Evolutionary conservation across 129 eudicot species (phyloP), one percentile per base, ranked within the genome.

Genomic region (Flaveria ramosissima): DNA sequence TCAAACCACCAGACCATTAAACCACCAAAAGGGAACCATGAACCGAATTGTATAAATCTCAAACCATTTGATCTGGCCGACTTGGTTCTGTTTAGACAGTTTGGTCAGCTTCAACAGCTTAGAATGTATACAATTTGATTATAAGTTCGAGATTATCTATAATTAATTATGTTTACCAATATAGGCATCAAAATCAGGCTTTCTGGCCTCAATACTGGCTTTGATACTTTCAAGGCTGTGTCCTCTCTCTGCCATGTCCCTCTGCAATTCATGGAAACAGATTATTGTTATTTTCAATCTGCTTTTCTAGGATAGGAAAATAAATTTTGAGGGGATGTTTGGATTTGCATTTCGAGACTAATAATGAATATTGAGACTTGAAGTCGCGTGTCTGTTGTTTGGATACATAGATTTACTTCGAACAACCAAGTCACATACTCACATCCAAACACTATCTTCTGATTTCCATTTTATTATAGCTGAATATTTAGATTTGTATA

Each of bases 211-310:
- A 71, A 94, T 94, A 72, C 97, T 94, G 56, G 99, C 99, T 76
- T 94, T 91, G 81, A 94, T 94, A 83, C 99, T 94, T 59, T 94
- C 97, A 61, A 94, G 97, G 78, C 97, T 94, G 92, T 94, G 99
- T 65, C 99, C 99, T 87, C 99, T 86, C 81, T 94, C 99, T 73
- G 97, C 97, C 99, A 91, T 94, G 84, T 94, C 99, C 76, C 99
- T 89, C 99, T 94, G 90, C 86, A 83, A 23, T 56, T 56, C 62
- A 56, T 56, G 62, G 13, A 53, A 52, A 52, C 59, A 52, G 10
- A 52, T 52, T 56, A 19, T 56, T 56, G 52, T 8, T 56, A 20
- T 9, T 56, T 19, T 56, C 62, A 56, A 56, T 56, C 23, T 20
- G 9, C n/a, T 13, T 46, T 13, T 47, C 52, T 47, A 2, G 52